A percentile compares a stretch with the other conserved stretches of the same genome.
These are phyloP conservation scores for Solanum chiquidenum DNA, from an alignment of 257 asterid genomes.

Conservation along the genomic window DNA sequence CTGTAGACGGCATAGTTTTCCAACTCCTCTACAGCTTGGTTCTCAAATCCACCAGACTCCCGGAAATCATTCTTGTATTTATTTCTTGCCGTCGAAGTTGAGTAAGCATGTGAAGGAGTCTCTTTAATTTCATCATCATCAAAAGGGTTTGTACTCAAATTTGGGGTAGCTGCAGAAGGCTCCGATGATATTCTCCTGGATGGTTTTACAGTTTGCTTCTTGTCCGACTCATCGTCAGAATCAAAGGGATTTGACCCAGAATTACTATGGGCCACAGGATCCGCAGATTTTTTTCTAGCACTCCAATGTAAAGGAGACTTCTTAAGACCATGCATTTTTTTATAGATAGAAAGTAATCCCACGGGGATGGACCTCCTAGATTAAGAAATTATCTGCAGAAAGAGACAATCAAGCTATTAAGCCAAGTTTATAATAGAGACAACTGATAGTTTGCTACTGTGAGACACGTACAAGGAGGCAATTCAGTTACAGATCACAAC, in stretches of 20 bases:
- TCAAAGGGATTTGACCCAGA: constrained; percentile 61
- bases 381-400: neutral
- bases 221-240: constrained; percentile 56
- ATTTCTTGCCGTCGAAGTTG: constrained; percentile 35
- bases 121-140: constrained; percentile 42
- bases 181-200: constrained; percentile 51
- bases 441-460: neutral
- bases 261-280: constrained; percentile 2
- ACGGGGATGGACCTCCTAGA: neutral
- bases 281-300: constrained; percentile 33
- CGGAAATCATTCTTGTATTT: constrained; percentile 58
- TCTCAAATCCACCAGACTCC: constrained; percentile 71
- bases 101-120: constrained; percentile 30
- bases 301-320: constrained; percentile 48
- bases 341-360: neutral
- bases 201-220: constrained; percentile 30
- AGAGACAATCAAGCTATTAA: neutral
- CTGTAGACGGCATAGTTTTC: constrained; percentile 62
- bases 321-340: constrained; percentile 52
- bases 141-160: constrained; percentile 47
- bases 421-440: neutral
- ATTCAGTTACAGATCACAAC: neutral
- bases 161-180: constrained; percentile 29
- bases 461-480: neutral
- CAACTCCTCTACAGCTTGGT: constrained; percentile 61